Evolutionary conservation across 2,329 filamentous ascomycete species (phyloP).

Genomic region (Sporothrix sp.): DNA sequence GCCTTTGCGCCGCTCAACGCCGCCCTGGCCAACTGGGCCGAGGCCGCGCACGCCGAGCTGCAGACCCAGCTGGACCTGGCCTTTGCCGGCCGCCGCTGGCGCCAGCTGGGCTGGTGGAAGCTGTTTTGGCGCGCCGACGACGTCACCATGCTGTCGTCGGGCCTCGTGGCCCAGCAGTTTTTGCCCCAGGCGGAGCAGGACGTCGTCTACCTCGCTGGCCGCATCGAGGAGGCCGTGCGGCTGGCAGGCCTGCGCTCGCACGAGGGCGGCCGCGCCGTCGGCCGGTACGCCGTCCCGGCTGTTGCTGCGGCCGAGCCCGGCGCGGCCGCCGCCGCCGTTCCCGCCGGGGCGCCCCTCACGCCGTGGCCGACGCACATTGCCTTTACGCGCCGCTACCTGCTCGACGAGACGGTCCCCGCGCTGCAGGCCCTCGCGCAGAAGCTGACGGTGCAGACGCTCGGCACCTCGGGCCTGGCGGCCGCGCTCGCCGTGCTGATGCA

Average conservation of each 20-base stretch:
- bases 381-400: slow-evolving; percentile 56
- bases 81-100: slow-evolving; percentile 68
- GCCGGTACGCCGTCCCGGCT: slow-evolving; percentile 21
- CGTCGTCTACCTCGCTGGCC: slow-evolving; percentile 73
- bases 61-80: slow-evolving; percentile 69
- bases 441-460: slow-evolving; percentile 65
- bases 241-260: slow-evolving; percentile 9
- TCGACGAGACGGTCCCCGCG: slow-evolving; percentile 56
- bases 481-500: slow-evolving; percentile 48
- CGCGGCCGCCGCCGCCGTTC: background rate
- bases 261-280: slow-evolving; percentile 4
- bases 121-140: slow-evolving; percentile 93
- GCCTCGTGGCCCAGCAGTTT: slow-evolving; percentile 69
- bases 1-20: slow-evolving; percentile 41
- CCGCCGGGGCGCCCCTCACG: background rate
- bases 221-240: slow-evolving; percentile 28
- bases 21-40: slow-evolving; percentile 62
- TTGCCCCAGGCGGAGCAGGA: slow-evolving; percentile 68
- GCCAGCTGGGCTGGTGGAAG: slow-evolving; percentile 83
- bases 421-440: slow-evolving; percentile 64
- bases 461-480: slow-evolving; percentile 55
- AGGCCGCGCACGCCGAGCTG: slow-evolving; percentile 72
- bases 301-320: slow-evolving; percentile 9
- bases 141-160: slow-evolving; percentile 70
- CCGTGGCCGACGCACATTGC: slow-evolving; percentile 70